Conservation (phyloP, 768 basidiomycete genomes). For the Serendipita sp. region DNA sequence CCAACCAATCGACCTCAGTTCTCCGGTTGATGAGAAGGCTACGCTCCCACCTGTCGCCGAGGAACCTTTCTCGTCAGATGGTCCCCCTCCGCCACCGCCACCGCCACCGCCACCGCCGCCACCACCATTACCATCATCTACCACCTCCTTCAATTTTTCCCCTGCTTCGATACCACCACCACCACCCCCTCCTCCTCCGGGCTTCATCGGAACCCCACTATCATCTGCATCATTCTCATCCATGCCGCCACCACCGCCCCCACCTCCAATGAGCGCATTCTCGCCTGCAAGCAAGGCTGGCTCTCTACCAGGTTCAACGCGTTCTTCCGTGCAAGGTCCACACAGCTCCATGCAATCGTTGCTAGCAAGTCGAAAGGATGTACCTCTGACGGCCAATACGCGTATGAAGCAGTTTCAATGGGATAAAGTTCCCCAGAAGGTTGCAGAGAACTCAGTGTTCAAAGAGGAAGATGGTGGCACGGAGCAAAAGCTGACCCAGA, state of each 20-base stretch:
- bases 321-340: constrained; percentile 26
- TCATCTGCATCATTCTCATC: constrained; percentile 8
- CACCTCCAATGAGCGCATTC: constrained; percentile 20
- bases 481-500: constrained; percentile 67
- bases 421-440: constrained; percentile 91
- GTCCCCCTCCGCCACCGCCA: constrained; percentile 16
- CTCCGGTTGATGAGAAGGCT: background rate
- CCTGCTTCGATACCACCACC: constrained; percentile 13
- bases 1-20: background rate
- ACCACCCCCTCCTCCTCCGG: constrained; percentile 17
- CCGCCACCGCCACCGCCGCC: constrained; percentile 19
- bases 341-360: constrained; percentile 15
- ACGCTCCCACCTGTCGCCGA: background rate
- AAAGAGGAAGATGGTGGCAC: constrained; percentile 49
- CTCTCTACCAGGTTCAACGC: constrained; percentile 24
- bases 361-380: constrained; percentile 61
- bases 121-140: constrained; percentile 10
- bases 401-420: constrained; percentile 98
- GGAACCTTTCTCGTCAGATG: constrained; percentile 9
- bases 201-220: constrained; percentile 3
- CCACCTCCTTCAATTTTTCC: constrained; percentile 9
- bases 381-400: constrained; percentile 65
- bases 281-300: constrained; percentile 13
- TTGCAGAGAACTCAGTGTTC: constrained; percentile 77
- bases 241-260: constrained; percentile 22